phyloP scores from a whole-genome alignment of 768 basidiomycete species.

The Crassisporium funariophilum region DNA sequence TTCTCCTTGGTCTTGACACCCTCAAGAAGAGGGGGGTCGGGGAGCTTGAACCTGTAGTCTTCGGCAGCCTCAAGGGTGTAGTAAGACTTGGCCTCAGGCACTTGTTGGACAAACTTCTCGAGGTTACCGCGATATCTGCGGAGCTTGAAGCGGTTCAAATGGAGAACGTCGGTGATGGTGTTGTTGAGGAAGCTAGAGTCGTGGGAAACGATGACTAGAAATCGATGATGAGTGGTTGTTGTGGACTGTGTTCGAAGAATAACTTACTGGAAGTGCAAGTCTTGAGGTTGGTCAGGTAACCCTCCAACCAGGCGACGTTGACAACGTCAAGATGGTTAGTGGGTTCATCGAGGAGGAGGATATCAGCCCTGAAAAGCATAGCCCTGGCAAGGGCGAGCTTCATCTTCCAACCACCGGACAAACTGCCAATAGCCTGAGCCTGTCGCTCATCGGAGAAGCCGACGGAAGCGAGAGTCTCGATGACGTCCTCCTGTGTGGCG shows the following conservation, averaged over 20 bases:
- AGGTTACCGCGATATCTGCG: conserved; percentile 95
- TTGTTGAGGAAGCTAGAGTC: conserved; percentile 98
- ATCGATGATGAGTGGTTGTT: conserved; percentile 8
- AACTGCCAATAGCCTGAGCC: conserved; percentile 78
- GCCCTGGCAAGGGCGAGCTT: conserved; percentile 96
- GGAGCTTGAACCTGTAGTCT: conserved; percentile 99
- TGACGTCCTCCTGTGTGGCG: conserved; percentile 66
- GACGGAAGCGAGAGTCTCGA: conserved; percentile 84
- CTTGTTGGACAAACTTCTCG: conserved; percentile 89
- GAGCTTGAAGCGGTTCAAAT: conserved; percentile 98
- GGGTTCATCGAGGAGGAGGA: conserved; percentile 94
- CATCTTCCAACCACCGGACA: conserved; percentile 99
- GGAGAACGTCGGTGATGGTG: conserved; percentile 96
- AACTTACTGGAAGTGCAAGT: conserved; percentile 88
- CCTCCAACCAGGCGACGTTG: conserved; percentile 97
- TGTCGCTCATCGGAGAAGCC: conserved; percentile 92
- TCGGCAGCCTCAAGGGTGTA: conserved; percentile 94
- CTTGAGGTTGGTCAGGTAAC: conserved; percentile 84
- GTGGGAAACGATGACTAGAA: conserved; percentile 92
- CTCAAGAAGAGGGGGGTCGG: conserved; percentile 94
- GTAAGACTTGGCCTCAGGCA: conserved; percentile 97
- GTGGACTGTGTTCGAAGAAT: conserved; percentile 4
- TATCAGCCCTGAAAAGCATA: conserved; percentile 98
- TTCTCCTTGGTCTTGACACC: conserved; percentile 99
- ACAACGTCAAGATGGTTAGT: conserved; percentile 97